Percentiles rank a stretch among this genome's conserved stretches.
These are phyloP conservation scores for Nicotiana knightiana DNA, from an alignment of 257 asterid species.

Conservation along the genomic window DNA sequence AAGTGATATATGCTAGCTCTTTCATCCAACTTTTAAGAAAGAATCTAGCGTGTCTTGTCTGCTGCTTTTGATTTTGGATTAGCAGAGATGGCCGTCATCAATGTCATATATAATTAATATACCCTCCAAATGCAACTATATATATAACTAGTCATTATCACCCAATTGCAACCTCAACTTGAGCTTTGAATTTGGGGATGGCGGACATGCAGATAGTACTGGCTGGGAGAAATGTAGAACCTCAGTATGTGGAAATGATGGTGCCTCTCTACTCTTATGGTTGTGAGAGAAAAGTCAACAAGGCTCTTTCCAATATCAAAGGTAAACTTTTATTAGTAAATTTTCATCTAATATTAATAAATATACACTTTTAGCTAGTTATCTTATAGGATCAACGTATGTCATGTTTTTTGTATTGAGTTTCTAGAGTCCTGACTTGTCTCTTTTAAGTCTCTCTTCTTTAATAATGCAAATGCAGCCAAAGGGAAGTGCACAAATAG, in stretches of 20 bases:
- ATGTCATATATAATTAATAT: not conserved
- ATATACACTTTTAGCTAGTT: not conserved
- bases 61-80: conserved; percentile 10
- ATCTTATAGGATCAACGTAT: not conserved
- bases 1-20: not conserved
- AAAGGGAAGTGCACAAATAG: not conserved
- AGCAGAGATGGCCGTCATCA: not conserved
- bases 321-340: conserved; percentile 32
- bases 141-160: not conserved
- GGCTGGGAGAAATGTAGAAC: conserved; percentile 51
- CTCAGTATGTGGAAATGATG: conserved; percentile 91
- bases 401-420: not conserved
- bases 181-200: conserved; percentile 15
- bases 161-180: not conserved
- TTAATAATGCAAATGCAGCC: not conserved
- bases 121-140: not conserved
- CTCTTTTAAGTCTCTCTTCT: not conserved
- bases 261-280: conserved; percentile 88
- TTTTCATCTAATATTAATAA: not conserved
- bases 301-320: conserved; percentile 68
- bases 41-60: conserved; percentile 28
- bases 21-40: conserved; percentile 19
- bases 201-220: conserved; percentile 50
- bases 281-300: conserved; percentile 71
- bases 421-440: not conserved